Conservation (phyloP, 75 land plant genomes). For the Cryptomeria japonica region DNA sequence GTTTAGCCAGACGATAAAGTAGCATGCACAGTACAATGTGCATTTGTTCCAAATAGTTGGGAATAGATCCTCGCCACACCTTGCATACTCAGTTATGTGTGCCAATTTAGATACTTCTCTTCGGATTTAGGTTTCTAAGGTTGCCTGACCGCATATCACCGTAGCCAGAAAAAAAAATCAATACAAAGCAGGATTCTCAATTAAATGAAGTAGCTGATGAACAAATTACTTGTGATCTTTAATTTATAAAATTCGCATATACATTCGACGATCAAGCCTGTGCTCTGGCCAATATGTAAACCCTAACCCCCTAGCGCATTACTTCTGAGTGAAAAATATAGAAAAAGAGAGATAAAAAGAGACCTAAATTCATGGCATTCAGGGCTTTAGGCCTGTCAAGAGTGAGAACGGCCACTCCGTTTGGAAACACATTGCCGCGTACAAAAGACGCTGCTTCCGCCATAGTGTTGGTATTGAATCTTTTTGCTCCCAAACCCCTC, state of each 20-base stretch:
- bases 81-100: background rate
- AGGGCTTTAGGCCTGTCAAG: slow-evolving; percentile 93
- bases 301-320: background rate
- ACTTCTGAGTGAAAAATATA: background rate
- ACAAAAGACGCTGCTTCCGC: slow-evolving; percentile 46
- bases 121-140: no score
- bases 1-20: background rate
- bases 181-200: background rate
- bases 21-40: background rate
- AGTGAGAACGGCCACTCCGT: slow-evolving; percentile 84
- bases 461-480: slow-evolving; percentile 3
- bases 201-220: background rate
- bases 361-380: slow-evolving; percentile 93
- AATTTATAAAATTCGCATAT: background rate
- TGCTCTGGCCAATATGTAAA: background rate
- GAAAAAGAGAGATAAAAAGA: slow-evolving; percentile 12
- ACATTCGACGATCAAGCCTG: background rate
- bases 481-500: background rate
- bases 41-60: background rate
- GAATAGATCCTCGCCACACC: background rate
- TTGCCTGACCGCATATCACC: background rate
- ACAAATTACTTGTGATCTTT: background rate
- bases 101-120: background rate
- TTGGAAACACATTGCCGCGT: slow-evolving; percentile 63
- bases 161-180: background rate